Evolutionary conservation across 495 filamentous ascomycete genomes (phyloP), one percentile per base, ranked within the genome.

Genomic region (Annulohypoxylon stygium): DNA sequence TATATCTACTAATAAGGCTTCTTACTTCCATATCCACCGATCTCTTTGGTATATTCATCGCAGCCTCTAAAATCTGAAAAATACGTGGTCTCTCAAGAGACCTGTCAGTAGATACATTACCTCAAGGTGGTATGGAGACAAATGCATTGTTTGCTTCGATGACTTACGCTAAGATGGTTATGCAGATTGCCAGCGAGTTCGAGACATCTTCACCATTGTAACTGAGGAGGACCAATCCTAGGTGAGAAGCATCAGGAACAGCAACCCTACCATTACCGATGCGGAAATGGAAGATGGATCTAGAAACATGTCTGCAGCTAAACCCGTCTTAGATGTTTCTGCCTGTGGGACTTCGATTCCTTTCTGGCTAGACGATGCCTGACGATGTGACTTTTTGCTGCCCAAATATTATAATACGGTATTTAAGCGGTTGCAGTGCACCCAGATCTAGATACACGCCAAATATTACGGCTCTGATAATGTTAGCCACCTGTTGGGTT

Each of bases 321-420:
- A 67, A 53, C 64, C 67, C 67, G 71, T 70, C 67, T 45, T 48
- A 61, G 53, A 67, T 70, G 63, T 61, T 60, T 62, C 67, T 64
- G 34, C 30, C 43, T 65, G 67, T 75, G 72, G 72, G 53, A 68
- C 67, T 43, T 68, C 36, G 37, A 45, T 66, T 54, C 57, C 53
- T 36, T 70, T 66, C 59, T 30, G 62, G 62, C 53, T 62, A 67
- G 71, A 67, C 66, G 67, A 60, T 75, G 72, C 72, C 72, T 54
- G 72, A 75, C 63, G 45, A 48, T 50, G 72, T 64, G 58, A 36
- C 41, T 47, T 60, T 66, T 75, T 75, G 72, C 63, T 75, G 72
- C 72, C 72, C 72, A 75, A 75, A 75, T 67, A 67, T 68, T 25
- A 68, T 70, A 63, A 67, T 53, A 66, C 26, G 67, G 58, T 64